Evolutionary conservation across 108 stramenopile genomes (phyloP).

Genomic region (Discostella pseudostelligera): DNA sequence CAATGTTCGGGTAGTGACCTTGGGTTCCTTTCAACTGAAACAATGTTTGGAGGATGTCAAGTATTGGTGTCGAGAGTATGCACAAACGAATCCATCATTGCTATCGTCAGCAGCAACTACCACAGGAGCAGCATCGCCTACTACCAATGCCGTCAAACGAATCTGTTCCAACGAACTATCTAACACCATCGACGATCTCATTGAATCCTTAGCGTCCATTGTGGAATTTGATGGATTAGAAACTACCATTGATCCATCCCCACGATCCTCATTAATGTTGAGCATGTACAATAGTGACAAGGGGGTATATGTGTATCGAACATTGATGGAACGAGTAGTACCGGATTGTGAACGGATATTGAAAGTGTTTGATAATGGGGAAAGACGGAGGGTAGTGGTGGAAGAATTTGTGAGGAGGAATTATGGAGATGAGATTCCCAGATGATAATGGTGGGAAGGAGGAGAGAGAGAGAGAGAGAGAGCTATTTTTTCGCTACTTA

Average conservation of each 20-base stretch:
- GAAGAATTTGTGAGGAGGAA: slow-evolving; percentile 38
- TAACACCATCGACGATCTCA: slow-evolving; percentile 27
- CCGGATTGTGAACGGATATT: slow-evolving; percentile 47
- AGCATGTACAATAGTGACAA: slow-evolving; percentile 60
- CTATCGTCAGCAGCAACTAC: neutral
- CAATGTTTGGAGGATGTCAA: slow-evolving; percentile 62
- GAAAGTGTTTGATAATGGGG: slow-evolving; percentile 33
- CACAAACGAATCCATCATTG: slow-evolving; percentile 1
- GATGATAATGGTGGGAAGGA: neutral
- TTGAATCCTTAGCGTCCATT: slow-evolving; percentile 66
- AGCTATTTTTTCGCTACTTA: too few species aligned
- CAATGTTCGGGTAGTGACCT: slow-evolving; percentile 44
- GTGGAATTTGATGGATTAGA: slow-evolving; percentile 89
- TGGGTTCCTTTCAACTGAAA: slow-evolving; percentile 56
- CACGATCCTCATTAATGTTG: slow-evolving; percentile 71
- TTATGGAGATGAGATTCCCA: slow-evolving; percentile 44
- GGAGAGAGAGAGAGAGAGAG: too few species aligned
- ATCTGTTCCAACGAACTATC: slow-evolving; percentile 11
- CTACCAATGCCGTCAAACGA: slow-evolving; percentile 3
- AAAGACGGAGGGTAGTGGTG: slow-evolving; percentile 13
- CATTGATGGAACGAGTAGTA: slow-evolving; percentile 61
- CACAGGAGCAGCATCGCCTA: slow-evolving; percentile 1
- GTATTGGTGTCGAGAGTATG: slow-evolving; percentile 45
- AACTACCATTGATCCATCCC: slow-evolving; percentile 72
- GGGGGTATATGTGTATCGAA: slow-evolving; percentile 60